Base-by-base conservation (phyloP, 176 grass and related monocot species). In the Aegilops tauschii region DNA sequence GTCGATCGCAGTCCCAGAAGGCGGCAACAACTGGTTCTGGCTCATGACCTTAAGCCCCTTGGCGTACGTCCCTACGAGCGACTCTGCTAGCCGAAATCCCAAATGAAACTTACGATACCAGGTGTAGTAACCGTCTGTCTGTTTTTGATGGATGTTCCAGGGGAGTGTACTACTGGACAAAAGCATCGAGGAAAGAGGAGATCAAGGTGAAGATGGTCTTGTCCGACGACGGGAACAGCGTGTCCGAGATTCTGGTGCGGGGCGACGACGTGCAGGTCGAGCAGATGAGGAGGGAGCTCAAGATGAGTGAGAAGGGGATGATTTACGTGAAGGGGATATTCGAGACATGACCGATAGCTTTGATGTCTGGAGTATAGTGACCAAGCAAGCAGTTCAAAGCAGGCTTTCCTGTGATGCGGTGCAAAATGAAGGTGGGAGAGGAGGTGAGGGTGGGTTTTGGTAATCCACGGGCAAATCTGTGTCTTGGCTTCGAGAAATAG, bases 1-100 rank as follows among this genome's bases (percentile, higher is more conserved):
- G 47, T 98, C 96, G 4, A 96, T 98, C 9, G 93, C 96, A 14
- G 86, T 98, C 50, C 96, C 96, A 20, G 93, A 94, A 50, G 96
- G 96, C 45, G 96, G 93, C 39, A 98, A 95, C 79, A 98, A 91
- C 82, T 98, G 96, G 96, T 98, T 98, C 78, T 98, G 93, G 93
- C 93, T 98, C 28, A 98, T 93, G 79, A 85, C 89, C 72, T 82
- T 96, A 59, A 96, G 96, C 69, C 96, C 96, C 58, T 91, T 96
- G 49, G 93, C 96, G 96, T 98, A 94, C 34, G 92, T 91, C 69
- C 30, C 61, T 65, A 65, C 49, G 69, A 81, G 61, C 27, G 74
- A 81, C 73, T 87, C 40, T 64, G 59, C 32, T 77, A 81, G 13
- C 39, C 65, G 44, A 68, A 88, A 62, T 75, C 31, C n/a, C 71